Conservation (phyloP, 2,329 filamentous ascomycete genomes). For the Fusarium dimerum region DNA sequence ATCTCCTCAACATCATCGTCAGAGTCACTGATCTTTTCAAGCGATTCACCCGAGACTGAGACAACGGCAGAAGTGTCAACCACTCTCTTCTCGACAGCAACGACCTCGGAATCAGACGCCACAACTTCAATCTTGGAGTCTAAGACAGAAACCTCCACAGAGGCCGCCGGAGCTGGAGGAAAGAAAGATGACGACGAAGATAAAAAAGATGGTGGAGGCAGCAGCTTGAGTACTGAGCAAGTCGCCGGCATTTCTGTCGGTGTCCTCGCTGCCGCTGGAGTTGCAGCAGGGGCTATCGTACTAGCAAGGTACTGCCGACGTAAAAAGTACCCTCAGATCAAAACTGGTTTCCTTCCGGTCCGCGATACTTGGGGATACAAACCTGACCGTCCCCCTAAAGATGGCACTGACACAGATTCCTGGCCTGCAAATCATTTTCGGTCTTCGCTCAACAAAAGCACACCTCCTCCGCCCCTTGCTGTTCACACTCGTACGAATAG, state of each 20-base stretch:
- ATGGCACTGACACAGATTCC: slow-evolving; percentile 20
- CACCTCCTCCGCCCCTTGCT: slow-evolving; percentile 21
- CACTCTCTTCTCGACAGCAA: background rate
- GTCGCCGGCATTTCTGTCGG: slow-evolving; percentile 62
- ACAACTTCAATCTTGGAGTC: slow-evolving; percentile 8
- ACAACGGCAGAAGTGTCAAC: slow-evolving; percentile 9
- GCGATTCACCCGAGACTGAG: too few relatives aligned
- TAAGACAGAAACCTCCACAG: slow-evolving; percentile 16
- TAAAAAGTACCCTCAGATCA: slow-evolving; percentile 39
- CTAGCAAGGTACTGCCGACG: slow-evolving; percentile 44
- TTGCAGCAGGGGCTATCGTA: slow-evolving; percentile 51
- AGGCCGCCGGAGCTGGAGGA: slow-evolving; percentile 9
- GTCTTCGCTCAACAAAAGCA: slow-evolving; percentile 20
- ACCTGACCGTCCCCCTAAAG: slow-evolving; percentile 28
- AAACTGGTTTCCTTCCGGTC: slow-evolving; percentile 40
- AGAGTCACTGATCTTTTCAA: background rate
- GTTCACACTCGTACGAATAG: slow-evolving; percentile 33
- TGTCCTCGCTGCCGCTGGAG: slow-evolving; percentile 47
- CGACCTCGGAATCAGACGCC: slow-evolving; percentile 6
- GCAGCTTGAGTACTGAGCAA: slow-evolving; percentile 41
- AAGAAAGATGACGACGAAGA: slow-evolving; percentile 13
- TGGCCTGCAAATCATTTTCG: slow-evolving; percentile 30
- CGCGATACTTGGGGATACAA: slow-evolving; percentile 41
- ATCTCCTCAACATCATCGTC: slow-evolving; percentile 2
- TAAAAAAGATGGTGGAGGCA: slow-evolving; percentile 10